Evolutionary conservation across 306 rosid genomes (phyloP), one percentile per base, ranked within the genome.

Genomic region (Acacia melanoxylon): DNA sequence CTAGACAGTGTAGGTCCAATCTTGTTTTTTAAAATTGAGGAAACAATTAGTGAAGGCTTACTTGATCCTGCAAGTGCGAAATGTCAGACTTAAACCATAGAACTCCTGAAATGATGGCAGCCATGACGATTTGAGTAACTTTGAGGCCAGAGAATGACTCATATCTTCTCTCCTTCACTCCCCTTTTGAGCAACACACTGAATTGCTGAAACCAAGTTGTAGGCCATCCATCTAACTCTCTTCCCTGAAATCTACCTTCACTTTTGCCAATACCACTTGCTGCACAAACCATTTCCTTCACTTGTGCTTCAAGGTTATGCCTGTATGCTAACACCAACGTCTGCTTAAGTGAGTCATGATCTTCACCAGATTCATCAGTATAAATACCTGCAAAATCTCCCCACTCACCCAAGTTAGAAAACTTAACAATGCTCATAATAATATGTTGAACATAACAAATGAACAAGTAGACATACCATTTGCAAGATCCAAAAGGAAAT

Each of bases 401-500:
- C 20, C 37, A 76, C 54, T 59, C 54, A n/a, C 37, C 12, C 37
- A 48, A 42, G 63, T 56, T 25, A 44, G 73, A 80, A 4, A 62
- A 12, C 8, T 61, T 11, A 61, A 62, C 19, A 27, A 62, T 63
- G 41, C 69, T 29, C n/a, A 27, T 63, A 29, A 29, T 63, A 29
- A 29, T 63, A 15, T 6, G 6, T 29, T 63, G 69, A 13, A 29
- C 42, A 29, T 29, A 29, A 62, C 19, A 27, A 62, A 27, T 27
- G 68, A 27, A 62, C 19, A 27, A 29, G 65, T 0, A 63, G 0
- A 14, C 90, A 27, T 85, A 94, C 95, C 98, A 2, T 89, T 94
- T 35, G 95, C 92, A 74, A 94, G 93, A 82, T 94, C 98, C 76
- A 92, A 84, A 22, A 94, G 86, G 73, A 89, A 94, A 83, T 94